Evolutionary conservation across 192 early-diverging fungal species (phyloP), one percentile per base, ranked within the genome.

Genomic region (Physocladia obscura): DNA sequence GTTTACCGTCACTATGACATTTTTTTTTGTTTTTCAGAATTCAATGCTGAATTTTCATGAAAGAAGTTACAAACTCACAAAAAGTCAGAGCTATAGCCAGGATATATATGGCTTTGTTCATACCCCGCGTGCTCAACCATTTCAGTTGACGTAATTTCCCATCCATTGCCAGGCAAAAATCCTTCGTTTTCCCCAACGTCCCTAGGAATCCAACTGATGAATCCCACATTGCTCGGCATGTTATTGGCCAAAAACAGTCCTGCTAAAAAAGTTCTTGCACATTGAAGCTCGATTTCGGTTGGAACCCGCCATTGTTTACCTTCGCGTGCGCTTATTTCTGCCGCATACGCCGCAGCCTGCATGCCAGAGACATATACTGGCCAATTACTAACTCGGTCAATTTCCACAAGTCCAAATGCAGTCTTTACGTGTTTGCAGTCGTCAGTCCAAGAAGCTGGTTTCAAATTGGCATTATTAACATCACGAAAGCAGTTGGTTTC

Each of bases 81-180:
- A 62, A 97, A 97, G 72, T 97, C 94, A 2, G 81, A 70, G 2
- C 92, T 92, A 77, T 97, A 97, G 1, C 93, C 94, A 8, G 94
- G 93, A 70, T 96, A 97, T 37, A 91, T 67, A 26, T 74, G 59
- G 22, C 87, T 89, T 5, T 80, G 62, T 49, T 76, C 69, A 61
- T 91, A 95, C 3, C 88, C 87, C 2, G 78, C 76, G 67, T 86
- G 76, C 4, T 78, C 70, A 4, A 79, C 81, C 67, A 90, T 90
- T 38, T 75, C 61, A 0, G 91, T 94, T 1, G 72, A 49, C 0
- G 94, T 94, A 91, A 88, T 90, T 49, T 95, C 95, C 92, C 93
- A 97, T 0, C 88, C 81, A 44, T 82, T 81, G 3, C 85, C 86
- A 0, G 80, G 62, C 0, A 80, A 64, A 49, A 55, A 49, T 17